Conservation (phyloP, 108 stramenopile species). For the Skeletonema marinoi region DNA sequence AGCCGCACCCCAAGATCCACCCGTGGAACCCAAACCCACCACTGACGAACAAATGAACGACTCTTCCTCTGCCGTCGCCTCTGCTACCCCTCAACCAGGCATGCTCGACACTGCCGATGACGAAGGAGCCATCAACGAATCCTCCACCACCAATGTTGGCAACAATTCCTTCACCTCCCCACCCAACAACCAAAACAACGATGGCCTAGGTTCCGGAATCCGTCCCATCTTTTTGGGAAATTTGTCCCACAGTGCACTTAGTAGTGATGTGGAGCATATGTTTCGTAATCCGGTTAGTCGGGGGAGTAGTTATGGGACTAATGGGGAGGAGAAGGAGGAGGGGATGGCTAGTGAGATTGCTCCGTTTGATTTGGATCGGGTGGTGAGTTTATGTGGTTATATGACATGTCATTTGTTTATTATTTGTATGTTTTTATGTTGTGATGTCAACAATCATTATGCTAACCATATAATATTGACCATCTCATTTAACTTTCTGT, state of each 20-base stretch:
- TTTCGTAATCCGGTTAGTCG: not conserved
- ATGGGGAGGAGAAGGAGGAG: not conserved
- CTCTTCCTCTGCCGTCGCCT: not conserved
- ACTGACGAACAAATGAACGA: not conserved
- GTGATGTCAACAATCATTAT: not conserved
- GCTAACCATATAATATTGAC: not conserved
- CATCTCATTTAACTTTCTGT: too few species aligned
- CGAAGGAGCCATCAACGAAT: not conserved
- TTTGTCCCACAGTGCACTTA: not conserved
- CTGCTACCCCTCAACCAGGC: too few species aligned
- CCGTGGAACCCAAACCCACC: not conserved
- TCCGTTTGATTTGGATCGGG: conserved; percentile 13
- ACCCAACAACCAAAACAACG: too few species aligned
- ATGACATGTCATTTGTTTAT: not conserved
- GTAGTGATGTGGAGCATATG: not conserved
- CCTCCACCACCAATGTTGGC: too few species aligned
- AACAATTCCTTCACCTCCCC: not conserved
- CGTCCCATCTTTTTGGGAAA: not conserved
- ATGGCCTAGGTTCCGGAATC: not conserved
- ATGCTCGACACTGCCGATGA: not conserved
- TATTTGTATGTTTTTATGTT: not conserved
- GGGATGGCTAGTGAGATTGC: conserved; percentile 1
- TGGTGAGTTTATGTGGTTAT: conserved; percentile 5
- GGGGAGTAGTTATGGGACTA: not conserved
- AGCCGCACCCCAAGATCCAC: not conserved